Base-by-base conservation (phyloP, 306 rosid genomes). In the Fragaria iinumae region DNA sequence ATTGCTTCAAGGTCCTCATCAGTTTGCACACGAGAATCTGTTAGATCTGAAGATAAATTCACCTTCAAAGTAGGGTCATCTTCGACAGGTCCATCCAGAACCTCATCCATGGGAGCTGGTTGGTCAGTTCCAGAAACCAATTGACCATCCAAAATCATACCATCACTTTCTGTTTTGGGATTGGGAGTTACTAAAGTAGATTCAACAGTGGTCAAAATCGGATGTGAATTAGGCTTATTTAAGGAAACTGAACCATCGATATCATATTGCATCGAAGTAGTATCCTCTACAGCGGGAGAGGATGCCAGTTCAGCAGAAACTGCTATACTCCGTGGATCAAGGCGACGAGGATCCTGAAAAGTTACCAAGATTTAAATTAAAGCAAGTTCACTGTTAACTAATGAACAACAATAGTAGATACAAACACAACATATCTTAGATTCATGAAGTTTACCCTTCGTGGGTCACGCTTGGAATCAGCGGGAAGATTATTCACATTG, bases 291-390 rank as follows among this genome's bases (percentile, higher is more conserved):
- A 56, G 73, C 21, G 67, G 96, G 82, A 48, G 77, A 71, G 65
- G 90, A 75, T 63, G 86, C 72, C 73, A 66, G 88, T 64, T 86
- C 90, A 76, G 86, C 67, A 77, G 82, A 77, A 59, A 77, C 86
- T 2, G 84, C 80, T 68, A 80, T 83, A 72, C 93, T 93, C 21
- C 99, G 90, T 3, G 99, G 99, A 95, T 95, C 99, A 44, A 88
- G 78, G 70, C 99, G 97, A 75, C 99, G 99, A 57, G 99, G 99
- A 85, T 92, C 99, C 99, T 95, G 88, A 83, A 86, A 89, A 68
- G 73, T 70, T 39, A 78, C 73, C 50, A 59, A 66, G 57, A 56
- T 62, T 56, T 38, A 78, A 43, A 80, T 79, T 38, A 75, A 79
- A 49, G 67, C 70, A 14, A 10, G 39, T 36, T 38, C 47, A 64